Evolutionary conservation across 2,329 filamentous ascomycete species (phyloP).

Genomic region (Hyphodiscus sp.): DNA sequence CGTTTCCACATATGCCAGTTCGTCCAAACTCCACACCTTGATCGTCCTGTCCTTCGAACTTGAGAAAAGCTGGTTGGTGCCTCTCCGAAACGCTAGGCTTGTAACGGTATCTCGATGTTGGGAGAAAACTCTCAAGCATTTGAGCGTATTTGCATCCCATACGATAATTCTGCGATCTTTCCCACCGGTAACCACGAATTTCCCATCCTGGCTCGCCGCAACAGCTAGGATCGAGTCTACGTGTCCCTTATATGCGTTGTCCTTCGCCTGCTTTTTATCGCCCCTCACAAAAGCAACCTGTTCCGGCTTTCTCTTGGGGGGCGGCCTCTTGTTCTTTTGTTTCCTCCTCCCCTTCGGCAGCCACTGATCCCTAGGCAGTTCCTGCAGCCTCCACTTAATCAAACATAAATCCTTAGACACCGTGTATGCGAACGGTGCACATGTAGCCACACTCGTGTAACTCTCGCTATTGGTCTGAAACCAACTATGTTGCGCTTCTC

Average conservation of each 20-base stretch:
- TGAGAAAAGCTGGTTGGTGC: conserved; percentile 88
- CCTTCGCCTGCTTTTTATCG: conserved; percentile 50
- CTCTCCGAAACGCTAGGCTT: conserved; percentile 75
- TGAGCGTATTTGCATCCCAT: conserved; percentile 76
- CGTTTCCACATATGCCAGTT: conserved; percentile 90
- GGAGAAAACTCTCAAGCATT: conserved; percentile 75
- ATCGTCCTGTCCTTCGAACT: conserved; percentile 87
- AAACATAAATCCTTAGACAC: conserved; percentile 78
- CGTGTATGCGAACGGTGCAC: conserved; percentile 78
- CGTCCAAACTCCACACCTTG: conserved; percentile 90
- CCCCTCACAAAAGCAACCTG: conserved; percentile 58
- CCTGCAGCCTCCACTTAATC: conserved; percentile 83
- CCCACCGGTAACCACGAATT: conserved; percentile 85
- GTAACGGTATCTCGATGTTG: conserved; percentile 88
- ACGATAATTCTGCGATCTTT: conserved; percentile 79
- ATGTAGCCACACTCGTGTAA: conserved; percentile 74
- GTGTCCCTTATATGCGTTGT: conserved; percentile 69
- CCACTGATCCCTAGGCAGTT: conserved; percentile 54
- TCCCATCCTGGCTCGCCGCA: conserved; percentile 82
- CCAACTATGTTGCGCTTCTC: conserved; percentile 58
- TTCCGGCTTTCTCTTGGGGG: conserved; percentile 54
- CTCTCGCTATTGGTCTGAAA: conserved; percentile 74
- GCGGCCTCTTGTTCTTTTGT: conserved; percentile 50
- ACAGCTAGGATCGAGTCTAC: conserved; percentile 74
- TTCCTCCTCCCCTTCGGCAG: conserved; percentile 44